Evolutionary conservation across 805 yeast species (phyloP), one percentile per base, ranked within the genome.

Genomic region (Diddensiella caesifluorescens): DNA sequence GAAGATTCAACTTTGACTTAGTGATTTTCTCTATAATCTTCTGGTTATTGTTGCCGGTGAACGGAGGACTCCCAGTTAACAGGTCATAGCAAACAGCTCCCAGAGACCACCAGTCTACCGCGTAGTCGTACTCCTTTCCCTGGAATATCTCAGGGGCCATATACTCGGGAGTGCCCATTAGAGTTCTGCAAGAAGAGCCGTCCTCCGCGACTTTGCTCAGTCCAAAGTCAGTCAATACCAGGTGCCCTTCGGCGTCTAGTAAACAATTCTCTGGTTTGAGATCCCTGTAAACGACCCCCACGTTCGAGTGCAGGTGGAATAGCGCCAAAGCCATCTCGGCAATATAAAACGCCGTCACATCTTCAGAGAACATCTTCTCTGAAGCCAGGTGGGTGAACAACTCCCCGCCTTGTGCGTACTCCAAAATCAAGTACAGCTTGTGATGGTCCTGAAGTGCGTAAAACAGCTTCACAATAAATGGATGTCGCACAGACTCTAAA

Each of bases 101-200:
- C 25, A 88, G 64, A 0, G 95, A 85, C 87, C 95, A 87, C 84
- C 95, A 86, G 60, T 87, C 96, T 37, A 88, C 92, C 23, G 78
- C 71, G 41, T 76, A 80, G 52, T 82, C 87, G 60, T 87, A 88
- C 13, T 78, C 75, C 51, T 79, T 74, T 18, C 95, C 95, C 44
- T 73, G 75, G 21, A 87, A 66, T 23, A 88, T 81, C 59, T 87
- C 96, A 2, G 96, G 96, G 0, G 95, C 95, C 79, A 87, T 83
- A 53, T 83, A 83, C 56, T 83, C 87, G 0, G 88, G 85, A 0
- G 92, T 83, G 1, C 92, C 92, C 39, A 79, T 75, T 50, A 83
- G 62, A 9, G 84, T 74, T 27, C 64, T 73, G 56, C 79, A 75
- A 46, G 70, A 62, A 27, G 65, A 64, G 46, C 65, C 63, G 27